phyloP scores from a whole-genome alignment of 371 early-diverging fungal species.

The Mucor irregularis region DNA sequence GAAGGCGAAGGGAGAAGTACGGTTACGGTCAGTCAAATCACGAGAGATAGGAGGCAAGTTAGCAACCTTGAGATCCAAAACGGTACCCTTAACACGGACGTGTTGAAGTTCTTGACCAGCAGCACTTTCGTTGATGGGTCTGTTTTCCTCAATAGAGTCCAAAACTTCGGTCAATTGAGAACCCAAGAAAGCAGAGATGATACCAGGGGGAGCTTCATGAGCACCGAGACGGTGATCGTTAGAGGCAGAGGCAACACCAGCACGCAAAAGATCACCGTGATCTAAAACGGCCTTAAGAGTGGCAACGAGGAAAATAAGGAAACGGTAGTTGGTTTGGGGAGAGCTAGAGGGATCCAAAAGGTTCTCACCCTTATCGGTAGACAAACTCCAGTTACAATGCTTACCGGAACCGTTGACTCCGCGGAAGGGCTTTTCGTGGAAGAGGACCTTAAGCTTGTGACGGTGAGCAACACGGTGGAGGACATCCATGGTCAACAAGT shows the following conservation, averaged over 20 bases:
- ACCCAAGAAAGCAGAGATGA: constrained; percentile 96
- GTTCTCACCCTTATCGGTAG: constrained; percentile 94
- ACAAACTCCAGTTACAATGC: constrained; percentile 99
- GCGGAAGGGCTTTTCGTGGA: constrained; percentile 99
- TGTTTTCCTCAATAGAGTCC: constrained; percentile 84
- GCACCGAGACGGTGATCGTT: constrained; percentile 98
- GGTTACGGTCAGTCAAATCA: constrained; percentile 98
- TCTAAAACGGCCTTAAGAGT: constrained; percentile 88
- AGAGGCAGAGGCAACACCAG: constrained; percentile 88
- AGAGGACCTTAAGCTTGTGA: constrained; percentile 94
- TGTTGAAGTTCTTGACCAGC: constrained; percentile 79
- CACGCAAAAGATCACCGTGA: constrained; percentile 87
- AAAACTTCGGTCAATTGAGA: constrained; percentile 94
- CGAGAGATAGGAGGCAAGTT: constrained; percentile 89
- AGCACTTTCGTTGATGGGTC: constrained; percentile 81
- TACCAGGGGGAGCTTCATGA: constrained; percentile 97
- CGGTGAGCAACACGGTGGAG: constrained; percentile 96
- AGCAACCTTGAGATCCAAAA: constrained; percentile 93
- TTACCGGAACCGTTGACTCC: constrained; percentile 98
- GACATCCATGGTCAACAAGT: constrained; percentile 96
- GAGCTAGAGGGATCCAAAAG: constrained; percentile 90
- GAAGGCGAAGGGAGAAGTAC: constrained; percentile 98
- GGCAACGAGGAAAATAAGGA: constrained; percentile 92
- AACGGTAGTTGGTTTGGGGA: constrained; percentile 95
- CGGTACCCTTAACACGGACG: constrained; percentile 93